These are phyloP conservation scores for button mushroom (Agaricus bisporus) DNA, from an alignment of 768 basidiomycete species.

Conservation along the genomic window DNA sequence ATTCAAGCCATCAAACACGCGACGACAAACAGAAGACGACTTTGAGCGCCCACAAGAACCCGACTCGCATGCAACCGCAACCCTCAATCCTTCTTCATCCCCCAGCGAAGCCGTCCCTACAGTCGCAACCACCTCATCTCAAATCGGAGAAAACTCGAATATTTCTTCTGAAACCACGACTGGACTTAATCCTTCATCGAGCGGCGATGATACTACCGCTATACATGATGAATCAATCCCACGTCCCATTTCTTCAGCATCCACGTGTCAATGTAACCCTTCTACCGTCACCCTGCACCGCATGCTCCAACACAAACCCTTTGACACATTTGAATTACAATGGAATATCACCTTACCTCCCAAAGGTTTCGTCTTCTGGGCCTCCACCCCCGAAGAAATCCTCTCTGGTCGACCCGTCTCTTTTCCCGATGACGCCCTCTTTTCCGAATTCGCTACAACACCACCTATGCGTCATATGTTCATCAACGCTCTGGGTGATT, in stretches of 20 bases:
- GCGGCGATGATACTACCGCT: neutral
- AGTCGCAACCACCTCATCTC: neutral
- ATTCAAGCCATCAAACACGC: neutral
- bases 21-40: neutral
- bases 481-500: conserved; percentile 7
- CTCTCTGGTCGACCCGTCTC: neutral
- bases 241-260: neutral
- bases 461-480: conserved; percentile 8
- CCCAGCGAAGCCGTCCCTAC: neutral
- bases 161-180: neutral
- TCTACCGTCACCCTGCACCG: neutral
- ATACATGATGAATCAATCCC: neutral
- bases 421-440: neutral
- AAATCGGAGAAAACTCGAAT: neutral
- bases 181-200: neutral
- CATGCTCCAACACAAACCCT: conserved; percentile 1
- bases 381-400: neutral
- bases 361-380: neutral
- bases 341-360: neutral
- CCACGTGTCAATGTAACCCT: neutral
- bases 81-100: neutral
- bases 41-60: too few species aligned
- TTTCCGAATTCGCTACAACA: neutral
- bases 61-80: neutral
- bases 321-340: neutral